Base-by-base conservation (phyloP, 2,329 filamentous ascomycete genomes). In the Cadophora malorum region DNA sequence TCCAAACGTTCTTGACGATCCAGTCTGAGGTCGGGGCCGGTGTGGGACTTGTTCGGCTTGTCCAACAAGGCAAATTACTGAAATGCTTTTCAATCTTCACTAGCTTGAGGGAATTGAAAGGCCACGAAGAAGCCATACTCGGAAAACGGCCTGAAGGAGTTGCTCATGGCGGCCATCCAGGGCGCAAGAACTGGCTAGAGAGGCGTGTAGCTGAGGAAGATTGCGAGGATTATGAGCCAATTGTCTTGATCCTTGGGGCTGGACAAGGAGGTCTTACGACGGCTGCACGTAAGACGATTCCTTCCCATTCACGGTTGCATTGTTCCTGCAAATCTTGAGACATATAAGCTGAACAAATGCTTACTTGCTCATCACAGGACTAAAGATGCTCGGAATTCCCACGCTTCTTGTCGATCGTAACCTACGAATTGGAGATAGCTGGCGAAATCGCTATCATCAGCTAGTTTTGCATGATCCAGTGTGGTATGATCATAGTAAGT, bases 401-500 rank as follows among this genome's bases (percentile, higher is more conserved):
- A 78, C 85, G 0, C 79, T 91, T 0, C 73, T 90, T 19, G 80
- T 91, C 28, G 88, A 91, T 71, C 79, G 81, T 23, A 86, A 88
- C 66, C 80, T 83, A 0, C 80, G 83, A 1, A 80, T 91, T 0
- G 88, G 88, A n/a, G 88, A 91, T 69, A 90, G 86, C 74, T 91
- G 89, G 89, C 81, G 88, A 21, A 81, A 82, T 49, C 79, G 88
- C 56, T 91, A 91, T 38, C 67, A 71, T 55, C 86, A 89, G 68
- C 84, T 92, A 0, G 88, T 91, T 0, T 84, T 90, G 0, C 90
- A 92, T 71, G 90, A 91, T 71, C 88, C 89, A 0, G 87, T 91
- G 1, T 71, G 70, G 67, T 86, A 83, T 67, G 83, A 86, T 64
- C 85, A 88, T 16, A 49, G 41, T 47, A 14, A 47, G 41, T 47